Conservation (phyloP, 2,329 filamentous ascomycete genomes). For the Claviceps humidiphila region DNA sequence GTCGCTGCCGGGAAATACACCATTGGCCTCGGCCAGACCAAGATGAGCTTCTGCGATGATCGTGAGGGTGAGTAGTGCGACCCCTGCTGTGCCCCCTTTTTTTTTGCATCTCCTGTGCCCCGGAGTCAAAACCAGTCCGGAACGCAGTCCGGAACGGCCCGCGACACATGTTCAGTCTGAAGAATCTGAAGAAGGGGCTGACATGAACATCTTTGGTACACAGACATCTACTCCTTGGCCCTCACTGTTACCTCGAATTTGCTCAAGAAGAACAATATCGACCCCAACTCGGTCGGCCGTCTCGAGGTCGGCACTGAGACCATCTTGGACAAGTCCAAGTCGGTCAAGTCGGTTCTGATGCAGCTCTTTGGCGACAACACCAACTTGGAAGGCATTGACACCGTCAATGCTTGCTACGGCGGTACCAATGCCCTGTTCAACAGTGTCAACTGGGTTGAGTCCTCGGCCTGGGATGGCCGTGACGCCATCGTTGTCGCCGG, state of each 20-base stretch:
- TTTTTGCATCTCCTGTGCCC: neutral
- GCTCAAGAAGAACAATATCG: slow-evolving; percentile 71
- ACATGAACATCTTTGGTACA: neutral
- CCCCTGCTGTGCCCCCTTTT: slow-evolving; percentile 1
- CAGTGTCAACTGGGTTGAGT: slow-evolving; percentile 74
- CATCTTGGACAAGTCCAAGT: slow-evolving; percentile 80
- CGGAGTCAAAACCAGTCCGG: neutral
- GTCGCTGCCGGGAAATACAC: slow-evolving; percentile 76
- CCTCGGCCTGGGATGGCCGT: slow-evolving; percentile 73
- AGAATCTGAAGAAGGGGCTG: neutral
- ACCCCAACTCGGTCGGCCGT: slow-evolving; percentile 63
- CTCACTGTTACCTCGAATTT: slow-evolving; percentile 67
- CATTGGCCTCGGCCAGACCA: slow-evolving; percentile 80
- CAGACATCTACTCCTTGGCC: slow-evolving; percentile 79
- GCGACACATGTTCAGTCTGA: neutral
- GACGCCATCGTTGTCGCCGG: slow-evolving; percentile 69
- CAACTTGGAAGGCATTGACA: slow-evolving; percentile 74
- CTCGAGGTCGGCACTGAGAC: slow-evolving; percentile 81
- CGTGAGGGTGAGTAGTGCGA: slow-evolving; percentile 53
- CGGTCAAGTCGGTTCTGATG: slow-evolving; percentile 79
- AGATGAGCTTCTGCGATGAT: slow-evolving; percentile 87
- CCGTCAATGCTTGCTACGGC: slow-evolving; percentile 75
- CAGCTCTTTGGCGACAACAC: slow-evolving; percentile 75
- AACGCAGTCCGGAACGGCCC: too few species aligned
- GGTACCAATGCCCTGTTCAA: slow-evolving; percentile 79